phyloP scores from a whole-genome alignment of 2,329 filamentous ascomycete species.

The Ceratocystis lukuohia region DNA sequence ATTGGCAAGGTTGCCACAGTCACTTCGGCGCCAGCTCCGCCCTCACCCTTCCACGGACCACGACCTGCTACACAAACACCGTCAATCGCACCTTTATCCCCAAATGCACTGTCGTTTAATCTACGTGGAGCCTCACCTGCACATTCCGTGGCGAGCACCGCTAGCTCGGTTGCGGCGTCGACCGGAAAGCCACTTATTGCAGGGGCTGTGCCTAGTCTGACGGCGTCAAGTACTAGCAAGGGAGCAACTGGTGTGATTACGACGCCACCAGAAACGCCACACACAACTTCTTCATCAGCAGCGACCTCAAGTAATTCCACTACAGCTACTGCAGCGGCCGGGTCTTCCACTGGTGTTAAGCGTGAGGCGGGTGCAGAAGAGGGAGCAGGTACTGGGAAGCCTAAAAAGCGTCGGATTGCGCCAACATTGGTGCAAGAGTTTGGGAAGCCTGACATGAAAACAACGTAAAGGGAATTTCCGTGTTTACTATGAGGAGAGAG shows the following conservation, averaged over 20 bases:
- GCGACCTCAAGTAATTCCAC: background rate
- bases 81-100: constrained; percentile 57
- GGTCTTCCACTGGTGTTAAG: constrained; percentile 34
- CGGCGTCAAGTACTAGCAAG: constrained; percentile 56
- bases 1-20: constrained; percentile 56
- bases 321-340: background rate
- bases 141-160: constrained; percentile 53
- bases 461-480: background rate
- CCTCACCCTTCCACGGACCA: constrained; percentile 44
- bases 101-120: constrained; percentile 27
- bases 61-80: constrained; percentile 53
- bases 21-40: constrained; percentile 50
- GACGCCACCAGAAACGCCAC: constrained; percentile 82
- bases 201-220: constrained; percentile 62
- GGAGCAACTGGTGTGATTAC: constrained; percentile 57
- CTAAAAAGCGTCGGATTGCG: constrained; percentile 58
- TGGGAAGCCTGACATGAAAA: constrained; percentile 11
- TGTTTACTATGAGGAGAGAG: background rate
- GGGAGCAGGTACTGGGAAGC: constrained; percentile 38
- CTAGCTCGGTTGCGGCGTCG: constrained; percentile 29
- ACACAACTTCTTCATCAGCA: constrained; percentile 28
- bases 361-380: constrained; percentile 44
- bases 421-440: constrained; percentile 35
- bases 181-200: constrained; percentile 45
- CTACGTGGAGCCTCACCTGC: constrained; percentile 12